phyloP scores from a whole-genome alignment of 257 asterid species.

The Rubia yunnanensis region DNA sequence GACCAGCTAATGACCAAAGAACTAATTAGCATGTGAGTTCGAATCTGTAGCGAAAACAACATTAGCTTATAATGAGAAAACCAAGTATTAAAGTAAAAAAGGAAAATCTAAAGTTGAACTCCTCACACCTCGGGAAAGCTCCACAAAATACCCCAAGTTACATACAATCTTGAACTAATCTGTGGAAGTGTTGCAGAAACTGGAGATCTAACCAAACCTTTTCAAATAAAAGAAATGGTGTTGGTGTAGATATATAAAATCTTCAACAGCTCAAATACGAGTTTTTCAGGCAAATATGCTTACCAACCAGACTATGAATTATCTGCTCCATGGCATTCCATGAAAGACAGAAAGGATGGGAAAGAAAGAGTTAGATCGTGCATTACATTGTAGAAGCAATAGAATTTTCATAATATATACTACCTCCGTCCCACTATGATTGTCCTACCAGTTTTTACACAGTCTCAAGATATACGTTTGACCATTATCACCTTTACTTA shows the following conservation, averaged over 20 bases:
- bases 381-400: neutral
- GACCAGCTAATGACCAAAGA: conserved; percentile 89
- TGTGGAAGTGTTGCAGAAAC: conserved; percentile 84
- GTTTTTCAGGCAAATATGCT: conserved; percentile 3
- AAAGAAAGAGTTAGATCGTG: conserved; percentile 7
- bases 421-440: neutral
- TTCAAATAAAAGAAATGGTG: neutral
- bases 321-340: conserved; percentile 23
- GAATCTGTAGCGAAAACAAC: conserved; percentile 25
- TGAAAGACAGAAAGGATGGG: neutral
- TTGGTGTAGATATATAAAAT: neutral
- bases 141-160: conserved; percentile 82
- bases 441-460: neutral
- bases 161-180: conserved; percentile 69
- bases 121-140: conserved; percentile 68
- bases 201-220: conserved; percentile 87
- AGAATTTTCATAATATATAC: neutral
- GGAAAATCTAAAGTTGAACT: neutral
- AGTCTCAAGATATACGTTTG: neutral
- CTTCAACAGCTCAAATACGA: neutral
- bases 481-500: neutral
- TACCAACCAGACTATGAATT: conserved; percentile 40
- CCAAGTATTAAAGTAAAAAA: neutral
- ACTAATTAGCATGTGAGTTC: conserved; percentile 49
- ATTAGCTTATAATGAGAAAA: conserved; percentile 1